These are phyloP conservation scores for Basipetospora chlamydospora DNA, from an alignment of 2,329 filamentous ascomycete species.

Conservation along the genomic window DNA sequence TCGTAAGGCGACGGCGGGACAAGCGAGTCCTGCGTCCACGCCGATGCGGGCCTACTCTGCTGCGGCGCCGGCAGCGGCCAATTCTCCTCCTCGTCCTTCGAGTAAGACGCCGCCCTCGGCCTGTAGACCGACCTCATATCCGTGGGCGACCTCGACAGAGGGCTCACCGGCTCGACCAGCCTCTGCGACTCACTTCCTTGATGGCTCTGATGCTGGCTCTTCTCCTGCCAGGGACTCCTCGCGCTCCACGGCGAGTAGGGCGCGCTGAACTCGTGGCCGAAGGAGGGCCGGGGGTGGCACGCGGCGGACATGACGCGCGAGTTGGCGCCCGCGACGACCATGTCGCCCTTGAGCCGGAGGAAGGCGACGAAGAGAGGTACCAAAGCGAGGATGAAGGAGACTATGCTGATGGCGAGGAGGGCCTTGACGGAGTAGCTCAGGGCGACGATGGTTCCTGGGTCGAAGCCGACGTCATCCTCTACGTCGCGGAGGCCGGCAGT, in stretches of 20 bases:
- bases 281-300: background rate
- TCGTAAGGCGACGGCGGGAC: background rate
- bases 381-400: background rate
- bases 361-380: constrained; percentile 2
- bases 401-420: constrained; percentile 1
- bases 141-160: background rate
- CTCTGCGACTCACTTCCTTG: too few relatives aligned
- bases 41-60: too few relatives aligned
- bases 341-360: constrained; percentile 1
- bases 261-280: too few relatives aligned
- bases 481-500: constrained; percentile 1
- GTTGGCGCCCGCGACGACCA: constrained; percentile 3
- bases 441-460: background rate
- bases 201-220: too few relatives aligned
- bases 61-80: too few relatives aligned
- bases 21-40: too few relatives aligned
- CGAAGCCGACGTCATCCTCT: constrained; percentile 3
- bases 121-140: background rate
- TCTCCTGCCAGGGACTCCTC: too few relatives aligned
- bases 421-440: constrained; percentile 3
- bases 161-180: too few relatives aligned
- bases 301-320: constrained; percentile 3
- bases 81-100: background rate
- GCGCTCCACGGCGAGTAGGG: too few relatives aligned
- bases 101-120: background rate